Conservation (phyloP, 495 filamentous ascomycete species). For the Alectoria sarmentosa region DNA sequence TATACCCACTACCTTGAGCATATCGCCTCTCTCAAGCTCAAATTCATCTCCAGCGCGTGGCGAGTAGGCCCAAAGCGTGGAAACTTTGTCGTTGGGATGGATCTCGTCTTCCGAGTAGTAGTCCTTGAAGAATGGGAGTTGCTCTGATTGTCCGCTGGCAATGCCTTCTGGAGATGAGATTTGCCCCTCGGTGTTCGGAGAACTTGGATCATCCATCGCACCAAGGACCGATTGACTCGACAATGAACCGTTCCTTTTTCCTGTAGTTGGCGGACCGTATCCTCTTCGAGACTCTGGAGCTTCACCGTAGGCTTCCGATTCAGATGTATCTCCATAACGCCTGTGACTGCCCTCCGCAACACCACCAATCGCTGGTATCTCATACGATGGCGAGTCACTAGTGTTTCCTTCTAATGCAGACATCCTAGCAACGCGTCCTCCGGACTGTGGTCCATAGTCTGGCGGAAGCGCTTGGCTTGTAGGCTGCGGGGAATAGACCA, state of each 20-base stretch:
- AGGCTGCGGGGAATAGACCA: conserved; percentile 38
- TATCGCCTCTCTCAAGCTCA: conserved; percentile 88
- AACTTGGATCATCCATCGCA: conserved; percentile 60
- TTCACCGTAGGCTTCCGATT: conserved; percentile 72
- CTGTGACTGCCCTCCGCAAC: conserved; percentile 33
- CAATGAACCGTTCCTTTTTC: conserved; percentile 78
- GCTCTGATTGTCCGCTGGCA: conserved; percentile 87
- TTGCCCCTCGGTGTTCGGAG: conserved; percentile 66
- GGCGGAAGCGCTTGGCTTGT: conserved; percentile 39
- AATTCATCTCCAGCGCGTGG: conserved; percentile 93
- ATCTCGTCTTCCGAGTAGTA: conserved; percentile 98
- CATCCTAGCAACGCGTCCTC: conserved; percentile 91
- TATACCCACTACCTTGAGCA: conserved; percentile 97
- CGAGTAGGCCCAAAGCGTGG: conserved; percentile 94
- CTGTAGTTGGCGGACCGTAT: conserved; percentile 53
- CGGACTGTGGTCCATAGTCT: conserved; percentile 69
- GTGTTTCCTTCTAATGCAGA: conserved; percentile 76
- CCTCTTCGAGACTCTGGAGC: conserved; percentile 67
- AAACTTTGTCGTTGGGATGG: conserved; percentile 80
- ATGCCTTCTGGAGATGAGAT: conserved; percentile 78
- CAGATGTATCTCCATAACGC: conserved; percentile 65
- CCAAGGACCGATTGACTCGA: conserved; percentile 78
- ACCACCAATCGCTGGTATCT: conserved; percentile 33
- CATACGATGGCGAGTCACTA: conserved; percentile 51
- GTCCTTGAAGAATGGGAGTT: conserved; percentile 91